phyloP scores from a whole-genome alignment of 23 red algal genomes.

The Gracilaria gracilis region DNA sequence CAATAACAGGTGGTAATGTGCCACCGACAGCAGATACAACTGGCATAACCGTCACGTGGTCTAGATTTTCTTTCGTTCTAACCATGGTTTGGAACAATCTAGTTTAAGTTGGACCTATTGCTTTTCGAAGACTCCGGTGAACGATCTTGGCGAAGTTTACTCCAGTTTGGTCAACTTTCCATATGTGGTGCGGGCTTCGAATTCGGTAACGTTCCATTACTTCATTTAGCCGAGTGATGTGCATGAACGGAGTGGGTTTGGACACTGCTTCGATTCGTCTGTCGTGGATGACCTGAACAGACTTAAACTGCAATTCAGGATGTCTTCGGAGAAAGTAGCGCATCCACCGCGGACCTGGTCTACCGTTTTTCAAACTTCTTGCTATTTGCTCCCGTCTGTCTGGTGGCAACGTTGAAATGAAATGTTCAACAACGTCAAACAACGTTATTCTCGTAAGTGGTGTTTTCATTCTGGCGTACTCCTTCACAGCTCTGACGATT shows the following conservation, averaged over 20 bases:
- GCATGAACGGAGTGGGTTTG: neutral
- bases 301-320: neutral
- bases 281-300: neutral
- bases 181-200: neutral
- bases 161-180: neutral
- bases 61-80: neutral
- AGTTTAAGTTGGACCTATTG: neutral
- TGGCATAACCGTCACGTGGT: neutral
- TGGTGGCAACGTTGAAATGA: too few relatives aligned
- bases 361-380: too few relatives aligned
- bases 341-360: too few relatives aligned
- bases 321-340: neutral
- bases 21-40: neutral
- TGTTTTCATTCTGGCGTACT: too few relatives aligned
- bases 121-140: neutral
- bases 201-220: neutral
- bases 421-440: too few relatives aligned
- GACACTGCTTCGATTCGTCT: neutral
- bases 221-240: neutral
- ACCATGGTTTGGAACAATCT: neutral
- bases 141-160: neutral
- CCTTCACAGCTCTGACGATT: too few relatives aligned
- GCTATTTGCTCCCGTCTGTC: too few relatives aligned
- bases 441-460: too few relatives aligned
- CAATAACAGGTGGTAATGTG: neutral